Percentiles rank a stretch among this genome's conserved stretches.
phyloP scores from a whole-genome alignment of 2,329 filamentous ascomycete species.

The Penicillium olsonii region DNA sequence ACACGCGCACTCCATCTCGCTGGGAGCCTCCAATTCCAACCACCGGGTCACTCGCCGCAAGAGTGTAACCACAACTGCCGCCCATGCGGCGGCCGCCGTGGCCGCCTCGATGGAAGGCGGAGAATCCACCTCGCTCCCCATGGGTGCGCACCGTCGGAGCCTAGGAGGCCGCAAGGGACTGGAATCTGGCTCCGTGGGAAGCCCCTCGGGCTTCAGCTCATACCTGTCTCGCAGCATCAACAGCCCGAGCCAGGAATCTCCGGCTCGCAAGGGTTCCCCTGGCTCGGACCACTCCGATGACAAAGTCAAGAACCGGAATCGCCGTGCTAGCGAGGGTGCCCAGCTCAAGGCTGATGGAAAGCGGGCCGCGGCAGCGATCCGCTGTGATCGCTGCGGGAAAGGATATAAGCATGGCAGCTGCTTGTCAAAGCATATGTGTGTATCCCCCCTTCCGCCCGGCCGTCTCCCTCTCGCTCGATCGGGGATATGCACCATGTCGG shows the following conservation, averaged over 20 bases:
- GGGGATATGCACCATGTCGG: conserved; percentile 43
- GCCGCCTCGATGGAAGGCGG: conserved; percentile 68
- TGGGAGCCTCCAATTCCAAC: conserved; percentile 73
- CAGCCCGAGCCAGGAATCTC: conserved; percentile 35
- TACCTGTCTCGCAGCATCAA: conserved; percentile 45
- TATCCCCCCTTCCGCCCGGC: conserved; percentile 60
- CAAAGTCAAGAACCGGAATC: conserved; percentile 57
- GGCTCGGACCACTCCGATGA: conserved; percentile 34
- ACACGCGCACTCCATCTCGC: conserved; percentile 78
- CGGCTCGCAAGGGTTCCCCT: conserved; percentile 43
- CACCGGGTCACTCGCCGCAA: conserved; percentile 91
- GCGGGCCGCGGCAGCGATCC: conserved; percentile 82
- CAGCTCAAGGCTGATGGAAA: conserved; percentile 78
- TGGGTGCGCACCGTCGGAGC: conserved; percentile 58
- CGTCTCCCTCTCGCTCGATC: conserved; percentile 40
- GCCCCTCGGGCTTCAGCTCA: conserved; percentile 42
- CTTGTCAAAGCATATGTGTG: conserved; percentile 99
- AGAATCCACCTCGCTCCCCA: conserved; percentile 62
- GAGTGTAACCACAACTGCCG: conserved; percentile 78
- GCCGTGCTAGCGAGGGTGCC: conserved; percentile 81
- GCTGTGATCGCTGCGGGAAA: conserved; percentile 97
- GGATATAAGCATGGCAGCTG: conserved; percentile 99
- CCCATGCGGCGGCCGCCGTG: conserved; percentile 68
- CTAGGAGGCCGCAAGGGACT: conserved; percentile 52
- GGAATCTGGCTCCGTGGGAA: conserved; percentile 62